These are phyloP conservation scores for Davidsoniella neocaledoniae DNA, from an alignment of 2,329 filamentous ascomycete genomes.

Conservation along the genomic window DNA sequence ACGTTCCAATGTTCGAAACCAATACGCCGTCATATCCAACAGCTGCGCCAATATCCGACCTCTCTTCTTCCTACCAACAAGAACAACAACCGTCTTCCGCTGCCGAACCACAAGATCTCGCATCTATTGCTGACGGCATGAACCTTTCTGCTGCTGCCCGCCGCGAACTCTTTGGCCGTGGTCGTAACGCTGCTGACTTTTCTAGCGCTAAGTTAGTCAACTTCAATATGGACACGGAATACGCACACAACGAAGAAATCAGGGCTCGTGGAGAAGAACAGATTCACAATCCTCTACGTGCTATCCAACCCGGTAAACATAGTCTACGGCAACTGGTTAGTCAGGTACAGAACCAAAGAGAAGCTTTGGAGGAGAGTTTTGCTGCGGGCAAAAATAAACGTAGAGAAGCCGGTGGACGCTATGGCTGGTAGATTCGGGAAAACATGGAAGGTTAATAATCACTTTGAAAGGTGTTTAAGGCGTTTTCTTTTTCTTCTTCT, in stretches of 20 bases:
- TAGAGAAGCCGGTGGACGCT: slow-evolving; percentile 63
- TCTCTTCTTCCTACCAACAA: slow-evolving; percentile 14
- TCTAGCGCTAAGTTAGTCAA: slow-evolving; percentile 55
- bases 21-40: slow-evolving; percentile 20
- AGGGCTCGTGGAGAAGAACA: slow-evolving; percentile 53
- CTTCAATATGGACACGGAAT: slow-evolving; percentile 82
- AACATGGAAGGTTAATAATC: too few species aligned
- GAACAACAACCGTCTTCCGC: neutral
- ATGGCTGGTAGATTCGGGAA: slow-evolving; percentile 48
- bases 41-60: slow-evolving; percentile 16
- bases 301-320: slow-evolving; percentile 70
- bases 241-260: slow-evolving; percentile 65
- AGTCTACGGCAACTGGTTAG: slow-evolving; percentile 75
- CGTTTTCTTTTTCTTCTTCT: too few species aligned
- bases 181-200: slow-evolving; percentile 23
- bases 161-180: slow-evolving; percentile 72
- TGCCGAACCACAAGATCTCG: slow-evolving; percentile 14
- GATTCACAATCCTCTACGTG: slow-evolving; percentile 62
- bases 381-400: slow-evolving; percentile 63
- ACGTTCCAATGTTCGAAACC: slow-evolving; percentile 36
- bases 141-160: slow-evolving; percentile 62
- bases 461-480: too few species aligned
- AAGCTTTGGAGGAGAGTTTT: slow-evolving; percentile 85
- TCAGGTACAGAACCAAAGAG: slow-evolving; percentile 64
- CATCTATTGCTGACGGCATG: slow-evolving; percentile 53